Evolutionary conservation across 306 rosid species (phyloP).

Genomic region (Fragaria nilgerrensis): DNA sequence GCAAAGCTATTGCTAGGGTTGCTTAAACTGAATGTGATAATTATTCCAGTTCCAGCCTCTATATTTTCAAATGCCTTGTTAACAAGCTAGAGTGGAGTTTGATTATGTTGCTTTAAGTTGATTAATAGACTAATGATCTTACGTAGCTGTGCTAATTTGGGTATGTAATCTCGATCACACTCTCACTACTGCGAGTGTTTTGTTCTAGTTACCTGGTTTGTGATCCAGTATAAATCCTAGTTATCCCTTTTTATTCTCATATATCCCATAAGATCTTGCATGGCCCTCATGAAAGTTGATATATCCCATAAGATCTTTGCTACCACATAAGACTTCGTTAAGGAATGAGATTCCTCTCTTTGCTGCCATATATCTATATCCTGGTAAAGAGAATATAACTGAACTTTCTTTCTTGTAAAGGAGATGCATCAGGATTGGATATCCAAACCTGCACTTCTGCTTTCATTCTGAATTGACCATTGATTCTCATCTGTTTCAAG

Average conservation of each 20-base stretch:
- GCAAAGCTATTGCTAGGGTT: conserved; percentile 36
- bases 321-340: not conserved
- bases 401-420: not conserved
- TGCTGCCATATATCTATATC: not conserved
- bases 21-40: conserved; percentile 3
- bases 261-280: no score
- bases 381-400: not conserved
- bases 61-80: no score
- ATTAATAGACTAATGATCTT: not conserved
- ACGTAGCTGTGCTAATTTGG: not conserved
- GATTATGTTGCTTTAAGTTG: not conserved
- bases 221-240: no score
- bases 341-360: not conserved
- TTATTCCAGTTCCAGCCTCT: no score
- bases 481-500: not conserved
- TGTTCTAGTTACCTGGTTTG: not conserved
- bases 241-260: no score
- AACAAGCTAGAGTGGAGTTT: no score
- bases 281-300: no score
- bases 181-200: not conserved
- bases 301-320: not conserved
- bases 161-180: not conserved
- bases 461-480: not conserved
- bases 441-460: not conserved
- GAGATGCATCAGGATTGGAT: not conserved